These are phyloP conservation scores for Ganoderma lingzhi DNA, from an alignment of 1,284 basidiomycete species.

Conservation along the genomic window DNA sequence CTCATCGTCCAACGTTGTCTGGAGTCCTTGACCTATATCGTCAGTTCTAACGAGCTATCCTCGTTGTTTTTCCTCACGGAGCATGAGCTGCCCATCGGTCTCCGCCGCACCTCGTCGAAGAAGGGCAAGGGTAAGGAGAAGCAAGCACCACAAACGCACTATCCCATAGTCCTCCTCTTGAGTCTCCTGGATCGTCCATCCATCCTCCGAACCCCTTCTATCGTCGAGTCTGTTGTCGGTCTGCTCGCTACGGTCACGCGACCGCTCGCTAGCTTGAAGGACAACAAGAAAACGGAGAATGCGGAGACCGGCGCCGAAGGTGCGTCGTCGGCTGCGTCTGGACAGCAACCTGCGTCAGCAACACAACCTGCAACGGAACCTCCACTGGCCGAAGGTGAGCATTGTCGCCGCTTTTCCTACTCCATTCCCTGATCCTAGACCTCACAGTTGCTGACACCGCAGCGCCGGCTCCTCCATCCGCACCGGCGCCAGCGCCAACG, in stretches of 20 bases:
- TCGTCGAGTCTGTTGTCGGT: constrained; percentile 91
- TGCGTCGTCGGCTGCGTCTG: constrained; percentile 23
- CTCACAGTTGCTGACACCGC: constrained; percentile 2
- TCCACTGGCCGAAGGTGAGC: constrained; percentile 22
- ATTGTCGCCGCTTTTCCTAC: neutral
- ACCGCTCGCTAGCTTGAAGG: constrained; percentile 74
- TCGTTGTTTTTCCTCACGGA: constrained; percentile 95
- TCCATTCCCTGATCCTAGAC: neutral
- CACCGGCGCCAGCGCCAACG: constrained; percentile 30
- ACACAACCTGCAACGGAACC: constrained; percentile 11
- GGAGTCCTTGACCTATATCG: constrained; percentile 88
- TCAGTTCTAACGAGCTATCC: constrained; percentile 82
- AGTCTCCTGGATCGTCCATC: constrained; percentile 87
- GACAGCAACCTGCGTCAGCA: constrained; percentile 22
- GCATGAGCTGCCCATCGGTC: constrained; percentile 84
- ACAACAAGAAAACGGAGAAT: constrained; percentile 47
- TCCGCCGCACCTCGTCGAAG: constrained; percentile 73
- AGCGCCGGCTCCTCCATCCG: constrained; percentile 3
- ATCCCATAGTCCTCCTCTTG: constrained; percentile 89
- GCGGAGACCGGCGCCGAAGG: constrained; percentile 20
- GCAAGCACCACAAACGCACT: constrained; percentile 81
- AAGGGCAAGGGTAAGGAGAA: constrained; percentile 96
- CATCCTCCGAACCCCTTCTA: constrained; percentile 85
- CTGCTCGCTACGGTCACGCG: constrained; percentile 89
- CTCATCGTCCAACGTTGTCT: constrained; percentile 93